These are phyloP conservation scores for Wickerhamiella hasegawae DNA, from an alignment of 805 yeast genomes.

Conservation along the genomic window DNA sequence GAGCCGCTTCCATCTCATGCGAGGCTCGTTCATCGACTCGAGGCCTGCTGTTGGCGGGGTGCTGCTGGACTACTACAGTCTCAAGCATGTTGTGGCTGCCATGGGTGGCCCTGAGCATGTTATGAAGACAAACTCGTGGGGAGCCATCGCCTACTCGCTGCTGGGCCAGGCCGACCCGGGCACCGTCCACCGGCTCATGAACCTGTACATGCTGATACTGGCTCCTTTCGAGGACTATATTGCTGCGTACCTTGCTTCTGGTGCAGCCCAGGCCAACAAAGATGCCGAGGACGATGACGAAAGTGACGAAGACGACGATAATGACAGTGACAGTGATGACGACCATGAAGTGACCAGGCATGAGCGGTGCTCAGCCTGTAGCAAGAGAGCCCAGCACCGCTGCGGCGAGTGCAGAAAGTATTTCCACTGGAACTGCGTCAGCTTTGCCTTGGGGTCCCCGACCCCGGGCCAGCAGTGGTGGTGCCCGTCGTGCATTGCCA, in stretches of 20 bases:
- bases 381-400: constrained; percentile 5
- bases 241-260: constrained; percentile 3
- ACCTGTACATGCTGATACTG: constrained; percentile 11
- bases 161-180: constrained; percentile 6
- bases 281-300: constrained; percentile 1
- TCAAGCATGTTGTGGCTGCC: constrained; percentile 17
- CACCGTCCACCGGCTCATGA: constrained; percentile 2
- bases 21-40: not conserved
- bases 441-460: constrained; percentile 23
- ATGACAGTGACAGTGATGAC: constrained; percentile 16
- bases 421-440: constrained; percentile 49
- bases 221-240: constrained; percentile 18
- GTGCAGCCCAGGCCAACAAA: not conserved
- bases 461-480: constrained; percentile 42
- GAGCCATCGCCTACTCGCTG: constrained; percentile 5
- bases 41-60: constrained; percentile 16
- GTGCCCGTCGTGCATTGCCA: constrained; percentile 72
- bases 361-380: too few relatives aligned
- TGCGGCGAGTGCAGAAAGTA: constrained; percentile 66
- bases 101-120: constrained; percentile 19
- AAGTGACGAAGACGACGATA: constrained; percentile 7
- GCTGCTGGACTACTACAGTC: constrained; percentile 17
- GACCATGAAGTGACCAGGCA: not conserved
- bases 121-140: constrained; percentile 9
- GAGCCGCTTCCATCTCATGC: not conserved